Conservation (phyloP, 768 basidiomycete genomes). For the Epithele typhae region DNA sequence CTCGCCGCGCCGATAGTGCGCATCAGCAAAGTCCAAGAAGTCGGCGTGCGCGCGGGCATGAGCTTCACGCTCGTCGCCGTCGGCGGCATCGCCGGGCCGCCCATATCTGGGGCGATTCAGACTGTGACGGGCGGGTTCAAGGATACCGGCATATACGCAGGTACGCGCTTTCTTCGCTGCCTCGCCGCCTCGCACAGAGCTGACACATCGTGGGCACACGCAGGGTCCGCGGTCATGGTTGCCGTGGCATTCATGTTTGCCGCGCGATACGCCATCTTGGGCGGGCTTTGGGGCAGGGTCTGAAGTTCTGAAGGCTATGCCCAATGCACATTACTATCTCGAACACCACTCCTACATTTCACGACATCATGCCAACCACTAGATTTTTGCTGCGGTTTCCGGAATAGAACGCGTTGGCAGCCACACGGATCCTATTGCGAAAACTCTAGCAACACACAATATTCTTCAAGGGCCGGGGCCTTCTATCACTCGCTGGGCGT, state of each 20-base stretch:
- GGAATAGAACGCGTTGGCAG: too few species aligned
- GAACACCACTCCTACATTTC: neutral
- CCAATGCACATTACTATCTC: neutral
- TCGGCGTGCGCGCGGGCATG: conserved; percentile 65
- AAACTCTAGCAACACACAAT: too few species aligned
- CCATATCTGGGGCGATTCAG: conserved; percentile 69
- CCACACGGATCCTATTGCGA: too few species aligned
- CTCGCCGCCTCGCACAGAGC: neutral
- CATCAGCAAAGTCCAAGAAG: conserved; percentile 55
- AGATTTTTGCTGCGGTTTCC: too few species aligned
- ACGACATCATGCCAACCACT: too few species aligned
- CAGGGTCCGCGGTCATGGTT: conserved; percentile 37
- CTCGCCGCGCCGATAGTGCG: conserved; percentile 53
- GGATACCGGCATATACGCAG: conserved; percentile 52
- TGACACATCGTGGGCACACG: neutral
- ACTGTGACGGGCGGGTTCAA: conserved; percentile 47
- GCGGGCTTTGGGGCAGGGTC: conserved; percentile 37
- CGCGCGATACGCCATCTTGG: conserved; percentile 37
- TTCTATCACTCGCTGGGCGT: too few species aligned
- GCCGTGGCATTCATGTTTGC: conserved; percentile 38
- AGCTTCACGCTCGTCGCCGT: conserved; percentile 55
- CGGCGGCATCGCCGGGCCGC: conserved; percentile 65
- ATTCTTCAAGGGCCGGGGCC: too few species aligned
- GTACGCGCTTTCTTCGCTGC: conserved; percentile 18
- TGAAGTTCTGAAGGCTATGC: conserved; percentile 14